A percentile compares a stretch with the other conserved stretches of the same genome.
Evolutionary conservation across 2,329 filamentous ascomycete genomes (phyloP).

Genomic region (Taxawa tesnikishii): DNA sequence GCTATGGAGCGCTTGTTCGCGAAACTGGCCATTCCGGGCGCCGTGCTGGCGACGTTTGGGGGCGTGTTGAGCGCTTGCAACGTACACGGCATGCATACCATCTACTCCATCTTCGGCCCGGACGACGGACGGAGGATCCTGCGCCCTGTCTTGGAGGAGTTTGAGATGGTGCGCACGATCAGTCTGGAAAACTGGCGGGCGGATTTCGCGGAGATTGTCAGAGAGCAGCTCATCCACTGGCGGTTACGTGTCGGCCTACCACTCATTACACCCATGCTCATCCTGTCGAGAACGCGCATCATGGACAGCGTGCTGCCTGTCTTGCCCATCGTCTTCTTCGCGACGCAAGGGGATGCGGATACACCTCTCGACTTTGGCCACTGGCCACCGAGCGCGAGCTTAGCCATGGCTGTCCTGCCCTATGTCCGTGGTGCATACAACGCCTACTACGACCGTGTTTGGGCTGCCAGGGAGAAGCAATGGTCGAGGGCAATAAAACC

Average conservation of each 20-base stretch:
- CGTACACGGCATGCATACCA: constrained; percentile 48
- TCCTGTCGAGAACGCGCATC: constrained; percentile 53
- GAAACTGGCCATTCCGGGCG: constrained; percentile 50
- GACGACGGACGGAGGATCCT: constrained; percentile 48
- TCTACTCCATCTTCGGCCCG: constrained; percentile 53
- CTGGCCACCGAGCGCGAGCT: constrained; percentile 55
- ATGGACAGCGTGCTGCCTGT: constrained; percentile 52
- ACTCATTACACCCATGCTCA: constrained; percentile 54
- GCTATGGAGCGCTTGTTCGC: constrained; percentile 44
- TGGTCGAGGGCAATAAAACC: constrained; percentile 54
- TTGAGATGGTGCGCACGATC: constrained; percentile 15
- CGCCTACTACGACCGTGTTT: constrained; percentile 46
- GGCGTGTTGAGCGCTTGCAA: constrained; percentile 31
- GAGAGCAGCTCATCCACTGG: constrained; percentile 27
- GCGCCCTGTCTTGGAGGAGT: constrained; percentile 20
- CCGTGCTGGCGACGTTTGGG: constrained; percentile 28
- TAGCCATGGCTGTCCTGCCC: constrained; percentile 54
- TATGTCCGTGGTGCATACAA: constrained; percentile 55
- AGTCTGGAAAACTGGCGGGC: constrained; percentile 15
- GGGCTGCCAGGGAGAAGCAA: constrained; percentile 43
- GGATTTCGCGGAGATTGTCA: constrained; percentile 14
- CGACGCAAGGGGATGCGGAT: constrained; percentile 34
- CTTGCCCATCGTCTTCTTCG: constrained; percentile 50
- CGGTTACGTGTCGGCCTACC: constrained; percentile 49
- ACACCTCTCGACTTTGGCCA: constrained; percentile 39